Base-by-base conservation (phyloP, 257 asterid genomes). In the Scutellaria baicalensis region DNA sequence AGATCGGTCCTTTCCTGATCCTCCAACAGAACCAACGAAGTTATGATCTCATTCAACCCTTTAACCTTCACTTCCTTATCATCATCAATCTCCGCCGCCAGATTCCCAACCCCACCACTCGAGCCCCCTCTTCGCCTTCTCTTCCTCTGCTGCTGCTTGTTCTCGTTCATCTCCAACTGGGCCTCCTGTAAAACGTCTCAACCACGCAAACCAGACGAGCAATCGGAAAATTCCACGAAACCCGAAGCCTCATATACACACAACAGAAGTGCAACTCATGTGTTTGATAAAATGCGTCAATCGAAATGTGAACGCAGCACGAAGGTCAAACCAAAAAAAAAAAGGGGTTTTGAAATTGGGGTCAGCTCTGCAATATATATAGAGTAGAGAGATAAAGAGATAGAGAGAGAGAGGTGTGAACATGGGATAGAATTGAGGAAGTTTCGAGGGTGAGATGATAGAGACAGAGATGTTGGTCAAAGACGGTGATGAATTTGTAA, bases 31-130 rank as follows among this genome's bases (percentile, higher is more conserved):
- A 79, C 71, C 83, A 91, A 54, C 2, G 96, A 94, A 6, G 96
- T 86, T 12, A 94, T 79, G 59, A 94, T 91, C 86, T 91, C 93
- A 50, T 85, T 83, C 74, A 94, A 58, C 49, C 85, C 97, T 59
- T 86, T 91, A 3, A 93, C 86, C 80, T 89, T 94, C 59, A 75
- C 89, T 68, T 78, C 85, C 73, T 83, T 80, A n/a, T 13, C 75
- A 1, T 74, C 75, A 11, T 42, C 75, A 31, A 21, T 54, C 16
- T 54, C 59, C n/a, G 10, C 73, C 8, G 31, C 86, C 42, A n/a
- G 36, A 48, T 52, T 12, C 12, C 59, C 65, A 1, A 17, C 51
- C 38, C 16, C 54, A 3, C 21, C 59, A 17, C 38, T 63, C 17
- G 72, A 70, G 51, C 40, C 77, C 23, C 71, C 83, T 75, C 69